phyloP scores from a whole-genome alignment of 2,329 filamentous ascomycete genomes.

The Pezicula carpinea region DNA sequence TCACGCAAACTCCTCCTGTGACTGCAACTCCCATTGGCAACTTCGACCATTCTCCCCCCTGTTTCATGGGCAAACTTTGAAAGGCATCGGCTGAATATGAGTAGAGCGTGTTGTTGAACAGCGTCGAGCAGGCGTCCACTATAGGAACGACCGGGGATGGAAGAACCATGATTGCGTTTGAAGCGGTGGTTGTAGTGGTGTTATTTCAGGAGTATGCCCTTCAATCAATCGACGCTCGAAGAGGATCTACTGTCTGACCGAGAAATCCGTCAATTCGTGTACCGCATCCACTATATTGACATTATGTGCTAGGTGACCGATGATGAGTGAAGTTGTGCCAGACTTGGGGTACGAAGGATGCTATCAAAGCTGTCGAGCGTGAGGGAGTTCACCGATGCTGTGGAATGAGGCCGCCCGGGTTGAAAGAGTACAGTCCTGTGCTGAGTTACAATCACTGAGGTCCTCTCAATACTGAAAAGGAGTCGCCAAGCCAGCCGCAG shows the following conservation, averaged over 20 bases:
- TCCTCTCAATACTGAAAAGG: neutral
- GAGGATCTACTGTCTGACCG: slow-evolving; percentile 10
- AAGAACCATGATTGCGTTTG: slow-evolving; percentile 32
- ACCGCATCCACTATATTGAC: slow-evolving; percentile 16
- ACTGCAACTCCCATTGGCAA: slow-evolving; percentile 65
- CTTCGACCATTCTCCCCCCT: slow-evolving; percentile 67
- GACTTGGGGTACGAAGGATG: slow-evolving; percentile 12
- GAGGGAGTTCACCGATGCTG: neutral
- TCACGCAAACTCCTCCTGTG: slow-evolving; percentile 72
- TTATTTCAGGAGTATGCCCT: slow-evolving; percentile 10
- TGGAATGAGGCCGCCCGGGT: slow-evolving; percentile 12
- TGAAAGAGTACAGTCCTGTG: slow-evolving; percentile 10
- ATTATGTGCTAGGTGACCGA: slow-evolving; percentile 12
- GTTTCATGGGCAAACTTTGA: slow-evolving; percentile 63
- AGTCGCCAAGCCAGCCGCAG: neutral
- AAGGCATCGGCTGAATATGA: slow-evolving; percentile 74
- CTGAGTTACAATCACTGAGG: slow-evolving; percentile 1
- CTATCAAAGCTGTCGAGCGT: slow-evolving; percentile 21
- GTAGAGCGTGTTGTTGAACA: slow-evolving; percentile 80
- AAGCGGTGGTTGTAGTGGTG: neutral
- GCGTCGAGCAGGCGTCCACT: slow-evolving; percentile 73
- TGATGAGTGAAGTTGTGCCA: slow-evolving; percentile 9
- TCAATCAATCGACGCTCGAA: slow-evolving; percentile 8
- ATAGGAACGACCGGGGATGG: slow-evolving; percentile 67
- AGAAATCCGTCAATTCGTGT: slow-evolving; percentile 10